These are phyloP conservation scores for Cornus florida DNA, from an alignment of 148 eudicot genomes.

Conservation along the genomic window DNA sequence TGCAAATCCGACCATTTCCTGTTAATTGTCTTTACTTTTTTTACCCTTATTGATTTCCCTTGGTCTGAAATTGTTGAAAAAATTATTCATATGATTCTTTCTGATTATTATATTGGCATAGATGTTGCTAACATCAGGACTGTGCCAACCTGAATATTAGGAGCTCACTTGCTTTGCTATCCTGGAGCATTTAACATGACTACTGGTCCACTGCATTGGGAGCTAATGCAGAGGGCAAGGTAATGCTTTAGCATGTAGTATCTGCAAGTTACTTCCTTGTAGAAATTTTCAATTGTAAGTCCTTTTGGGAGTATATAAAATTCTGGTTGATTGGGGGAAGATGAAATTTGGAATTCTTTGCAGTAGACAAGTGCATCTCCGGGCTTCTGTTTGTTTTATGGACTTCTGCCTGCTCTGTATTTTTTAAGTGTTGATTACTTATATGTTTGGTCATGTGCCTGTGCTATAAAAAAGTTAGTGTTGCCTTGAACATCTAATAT, in stretches of 20 bases:
- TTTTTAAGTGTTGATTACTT: background rate
- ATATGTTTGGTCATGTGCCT: background rate
- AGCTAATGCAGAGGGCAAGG: conserved; percentile 96
- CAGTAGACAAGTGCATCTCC: background rate
- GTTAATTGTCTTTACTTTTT: background rate
- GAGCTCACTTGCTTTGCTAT: conserved; percentile 92
- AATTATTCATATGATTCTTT: background rate
- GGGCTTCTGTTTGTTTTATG: background rate
- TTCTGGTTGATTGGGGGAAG: background rate
- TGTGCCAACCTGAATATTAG: conserved; percentile 30
- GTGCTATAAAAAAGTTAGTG: too few species aligned
- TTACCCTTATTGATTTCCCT: background rate
- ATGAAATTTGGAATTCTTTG: too few species aligned
- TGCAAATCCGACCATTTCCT: background rate
- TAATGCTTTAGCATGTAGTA: conserved; percentile 10
- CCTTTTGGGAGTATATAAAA: background rate
- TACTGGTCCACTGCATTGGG: conserved; percentile 99
- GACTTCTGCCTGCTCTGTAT: background rate
- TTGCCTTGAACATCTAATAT: too few species aligned
- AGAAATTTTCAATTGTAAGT: background rate
- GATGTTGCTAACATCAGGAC: background rate
- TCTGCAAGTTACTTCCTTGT: background rate
- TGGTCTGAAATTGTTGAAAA: background rate
- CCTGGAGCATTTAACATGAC: conserved; percentile 99
- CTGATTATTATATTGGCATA: background rate